Evolutionary conservation across 1,139 yeast genomes (phyloP).

Genomic region (Geotrichum macrosporum): DNA sequence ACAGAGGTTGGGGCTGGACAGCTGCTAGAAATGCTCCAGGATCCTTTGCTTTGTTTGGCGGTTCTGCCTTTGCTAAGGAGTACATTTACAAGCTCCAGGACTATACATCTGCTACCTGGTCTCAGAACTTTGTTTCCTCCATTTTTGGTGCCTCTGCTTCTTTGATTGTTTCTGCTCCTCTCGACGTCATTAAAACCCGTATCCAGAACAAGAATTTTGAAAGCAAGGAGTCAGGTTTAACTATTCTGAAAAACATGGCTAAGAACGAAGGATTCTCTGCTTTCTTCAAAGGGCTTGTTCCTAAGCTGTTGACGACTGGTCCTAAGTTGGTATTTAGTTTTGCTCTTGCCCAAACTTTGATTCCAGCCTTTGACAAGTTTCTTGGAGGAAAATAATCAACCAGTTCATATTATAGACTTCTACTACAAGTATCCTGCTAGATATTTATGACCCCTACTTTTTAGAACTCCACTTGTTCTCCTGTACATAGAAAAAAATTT

Average conservation of each 20-base stretch:
- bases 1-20: constrained; percentile 99
- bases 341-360: constrained; percentile 93
- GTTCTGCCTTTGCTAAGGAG: constrained; percentile 97
- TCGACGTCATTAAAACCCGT: constrained; percentile 97
- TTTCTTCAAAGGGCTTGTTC: constrained; percentile 97
- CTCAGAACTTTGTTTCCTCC: constrained; percentile 92
- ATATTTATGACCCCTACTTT: constrained; percentile 2
- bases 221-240: constrained; percentile 89
- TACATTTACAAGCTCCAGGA: constrained; percentile 82
- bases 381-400: constrained; percentile 15
- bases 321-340: constrained; percentile 96
- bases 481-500: constrained; percentile 7
- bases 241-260: constrained; percentile 86
- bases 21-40: constrained; percentile 99
- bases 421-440: not conserved
- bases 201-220: constrained; percentile 95
- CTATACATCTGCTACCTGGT: constrained; percentile 89
- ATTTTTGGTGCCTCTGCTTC: constrained; percentile 98
- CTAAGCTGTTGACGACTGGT: constrained; percentile 94
- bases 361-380: constrained; percentile 85
- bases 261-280: constrained; percentile 75
- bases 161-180: constrained; percentile 92
- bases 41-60: constrained; percentile 94
- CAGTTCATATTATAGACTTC: not conserved
- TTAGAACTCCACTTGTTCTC: not conserved